These are phyloP conservation scores for Ramalina intermedia DNA, from an alignment of 495 filamentous ascomycete genomes.

Conservation along the genomic window DNA sequence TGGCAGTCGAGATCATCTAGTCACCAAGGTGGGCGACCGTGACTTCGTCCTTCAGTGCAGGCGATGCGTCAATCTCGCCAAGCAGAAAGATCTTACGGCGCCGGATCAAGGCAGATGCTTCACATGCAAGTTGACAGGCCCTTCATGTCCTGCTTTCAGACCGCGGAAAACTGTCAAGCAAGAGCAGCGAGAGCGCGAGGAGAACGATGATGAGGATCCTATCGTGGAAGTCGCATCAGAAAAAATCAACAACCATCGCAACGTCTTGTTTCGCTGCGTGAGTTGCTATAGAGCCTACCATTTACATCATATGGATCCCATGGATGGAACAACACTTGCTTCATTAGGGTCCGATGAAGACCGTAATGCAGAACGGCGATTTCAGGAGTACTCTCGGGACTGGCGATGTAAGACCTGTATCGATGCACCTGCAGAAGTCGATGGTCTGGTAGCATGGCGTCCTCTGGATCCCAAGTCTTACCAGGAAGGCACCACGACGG, in stretches of 20 bases:
- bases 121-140: slow-evolving; percentile 44
- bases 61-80: slow-evolving; percentile 55
- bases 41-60: slow-evolving; percentile 83
- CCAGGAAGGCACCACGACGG: slow-evolving; percentile 26
- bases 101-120: slow-evolving; percentile 61
- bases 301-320: slow-evolving; percentile 57
- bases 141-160: slow-evolving; percentile 54
- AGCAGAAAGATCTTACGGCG: slow-evolving; percentile 49
- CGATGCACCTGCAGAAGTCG: slow-evolving; percentile 42
- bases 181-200: slow-evolving; percentile 65
- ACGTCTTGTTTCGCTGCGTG: slow-evolving; percentile 70
- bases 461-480: slow-evolving; percentile 41
- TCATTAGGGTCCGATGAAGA: slow-evolving; percentile 24
- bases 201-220: slow-evolving; percentile 67
- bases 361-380: slow-evolving; percentile 31
- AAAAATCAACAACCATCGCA: slow-evolving; percentile 58
- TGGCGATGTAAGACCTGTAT: slow-evolving; percentile 70
- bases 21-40: slow-evolving; percentile 70
- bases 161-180: slow-evolving; percentile 54
- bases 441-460: slow-evolving; percentile 74
- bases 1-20: slow-evolving; percentile 63
- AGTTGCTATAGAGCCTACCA: slow-evolving; percentile 71
- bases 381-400: slow-evolving; percentile 45
- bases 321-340: slow-evolving; percentile 20
- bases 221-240: slow-evolving; percentile 43